Conservation (phyloP, 1,284 basidiomycete genomes). For the Kwoniella shivajii region DNA sequence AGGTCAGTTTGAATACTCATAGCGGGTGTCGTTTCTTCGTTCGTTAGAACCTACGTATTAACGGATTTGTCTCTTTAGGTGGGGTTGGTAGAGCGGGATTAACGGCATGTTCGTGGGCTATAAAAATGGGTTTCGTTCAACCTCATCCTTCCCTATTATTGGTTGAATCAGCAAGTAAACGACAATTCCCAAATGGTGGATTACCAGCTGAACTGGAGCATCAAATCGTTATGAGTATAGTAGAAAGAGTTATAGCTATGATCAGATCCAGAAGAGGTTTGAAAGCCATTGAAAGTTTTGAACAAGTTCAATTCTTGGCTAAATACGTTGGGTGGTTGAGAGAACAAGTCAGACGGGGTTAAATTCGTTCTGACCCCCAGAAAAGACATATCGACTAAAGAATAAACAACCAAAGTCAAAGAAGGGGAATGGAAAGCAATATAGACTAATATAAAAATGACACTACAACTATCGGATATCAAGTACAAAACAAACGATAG, state of each 20-base stretch:
- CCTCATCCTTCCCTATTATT: slow-evolving; percentile 45
- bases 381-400: no score
- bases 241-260: slow-evolving; percentile 72
- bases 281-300: slow-evolving; percentile 87
- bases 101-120: slow-evolving; percentile 88
- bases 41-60: not conserved
- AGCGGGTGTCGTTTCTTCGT: not conserved
- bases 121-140: slow-evolving; percentile 78
- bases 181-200: not conserved
- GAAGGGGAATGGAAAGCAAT: not conserved
- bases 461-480: no score
- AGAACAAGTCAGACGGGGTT: slow-evolving; percentile 10
- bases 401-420: not conserved
- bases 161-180: slow-evolving; percentile 28
- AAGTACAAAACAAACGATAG: no score
- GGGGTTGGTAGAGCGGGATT: slow-evolving; percentile 93
- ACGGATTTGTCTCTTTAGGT: slow-evolving; percentile 24
- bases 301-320: slow-evolving; percentile 82
- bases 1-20: slow-evolving; percentile 56
- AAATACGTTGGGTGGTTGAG: slow-evolving; percentile 74
- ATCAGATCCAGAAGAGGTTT: slow-evolving; percentile 73
- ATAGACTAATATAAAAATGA: not conserved
- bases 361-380: not conserved
- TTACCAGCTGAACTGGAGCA: slow-evolving; percentile 52
- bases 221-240: slow-evolving; percentile 62